Conservation (phyloP, 2,329 filamentous ascomycete species). For the Zymoseptoria tritici region DNA sequence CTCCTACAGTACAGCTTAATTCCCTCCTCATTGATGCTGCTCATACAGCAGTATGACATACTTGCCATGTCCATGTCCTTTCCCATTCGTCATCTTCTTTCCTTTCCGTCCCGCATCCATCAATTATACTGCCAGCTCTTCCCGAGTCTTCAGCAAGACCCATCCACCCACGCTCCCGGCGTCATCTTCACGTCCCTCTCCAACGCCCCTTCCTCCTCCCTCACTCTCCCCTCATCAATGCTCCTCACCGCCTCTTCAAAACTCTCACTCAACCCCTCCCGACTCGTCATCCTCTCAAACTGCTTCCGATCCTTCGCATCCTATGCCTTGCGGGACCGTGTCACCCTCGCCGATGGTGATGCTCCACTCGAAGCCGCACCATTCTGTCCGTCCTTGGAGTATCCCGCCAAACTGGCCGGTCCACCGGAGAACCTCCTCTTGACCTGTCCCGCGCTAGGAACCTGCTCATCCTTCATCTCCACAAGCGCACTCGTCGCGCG, state of each 20-base stretch:
- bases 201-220: background rate
- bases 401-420: conserved; percentile 22
- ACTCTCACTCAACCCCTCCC: background rate
- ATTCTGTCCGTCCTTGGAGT: conserved; percentile 33
- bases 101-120: too few relatives aligned
- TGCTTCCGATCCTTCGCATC: conserved; percentile 12
- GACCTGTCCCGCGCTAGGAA: conserved; percentile 48
- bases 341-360: conserved; percentile 53
- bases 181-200: background rate
- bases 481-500: conserved; percentile 79
- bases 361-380: conserved; percentile 24
- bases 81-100: too few relatives aligned
- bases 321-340: conserved; percentile 65
- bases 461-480: conserved; percentile 70
- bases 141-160: background rate
- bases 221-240: background rate
- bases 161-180: conserved; percentile 4
- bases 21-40: too few relatives aligned
- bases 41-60: too few relatives aligned
- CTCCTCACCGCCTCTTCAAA: background rate
- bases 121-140: background rate
- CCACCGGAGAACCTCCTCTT: conserved; percentile 45
- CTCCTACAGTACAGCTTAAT: too few relatives aligned
- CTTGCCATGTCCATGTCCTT: too few relatives aligned
- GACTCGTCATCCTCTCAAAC: conserved; percentile 15